Evolutionary conservation across 2,329 filamentous ascomycete species (phyloP).

Genomic region (Bipolaris sorokiniana): DNA sequence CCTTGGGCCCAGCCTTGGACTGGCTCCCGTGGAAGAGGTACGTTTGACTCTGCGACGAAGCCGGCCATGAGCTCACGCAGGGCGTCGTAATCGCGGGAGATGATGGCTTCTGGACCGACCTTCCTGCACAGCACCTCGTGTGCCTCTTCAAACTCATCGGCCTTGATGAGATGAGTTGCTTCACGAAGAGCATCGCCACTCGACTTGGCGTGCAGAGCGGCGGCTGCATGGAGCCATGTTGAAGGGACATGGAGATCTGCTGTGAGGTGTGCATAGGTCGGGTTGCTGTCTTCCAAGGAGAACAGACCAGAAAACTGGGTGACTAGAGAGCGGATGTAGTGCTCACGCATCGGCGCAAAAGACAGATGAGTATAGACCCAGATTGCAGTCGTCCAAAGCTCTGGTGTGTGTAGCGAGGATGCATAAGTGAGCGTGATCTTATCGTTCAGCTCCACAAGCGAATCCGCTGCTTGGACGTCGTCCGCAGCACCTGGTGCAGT

Average conservation of each 20-base stretch:
- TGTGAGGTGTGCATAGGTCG: slow-evolving; percentile 65
- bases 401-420: slow-evolving; percentile 42
- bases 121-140: slow-evolving; percentile 80
- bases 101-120: slow-evolving; percentile 81
- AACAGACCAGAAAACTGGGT: slow-evolving; percentile 68
- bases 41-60: slow-evolving; percentile 59
- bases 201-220: slow-evolving; percentile 80
- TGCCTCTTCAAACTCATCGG: slow-evolving; percentile 77
- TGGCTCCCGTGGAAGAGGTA: slow-evolving; percentile 35
- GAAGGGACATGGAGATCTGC: slow-evolving; percentile 72
- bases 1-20: slow-evolving; percentile 79
- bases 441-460: slow-evolving; percentile 64
- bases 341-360: slow-evolving; percentile 66
- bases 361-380: slow-evolving; percentile 82
- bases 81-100: slow-evolving; percentile 77
- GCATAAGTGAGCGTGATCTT: slow-evolving; percentile 59
- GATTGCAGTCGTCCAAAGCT: slow-evolving; percentile 58
- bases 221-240: slow-evolving; percentile 84
- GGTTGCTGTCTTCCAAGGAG: slow-evolving; percentile 61
- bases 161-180: slow-evolving; percentile 74
- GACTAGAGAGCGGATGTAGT: slow-evolving; percentile 71
- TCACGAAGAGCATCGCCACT: slow-evolving; percentile 67
- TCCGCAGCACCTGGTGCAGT: slow-evolving; percentile 32
- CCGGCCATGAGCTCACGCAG: slow-evolving; percentile 72
- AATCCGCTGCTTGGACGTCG: slow-evolving; percentile 61